Evolutionary conservation across 2,329 filamentous ascomycete genomes (phyloP), one percentile per base, ranked within the genome.

Genomic region (Diaporthe vaccinii): DNA sequence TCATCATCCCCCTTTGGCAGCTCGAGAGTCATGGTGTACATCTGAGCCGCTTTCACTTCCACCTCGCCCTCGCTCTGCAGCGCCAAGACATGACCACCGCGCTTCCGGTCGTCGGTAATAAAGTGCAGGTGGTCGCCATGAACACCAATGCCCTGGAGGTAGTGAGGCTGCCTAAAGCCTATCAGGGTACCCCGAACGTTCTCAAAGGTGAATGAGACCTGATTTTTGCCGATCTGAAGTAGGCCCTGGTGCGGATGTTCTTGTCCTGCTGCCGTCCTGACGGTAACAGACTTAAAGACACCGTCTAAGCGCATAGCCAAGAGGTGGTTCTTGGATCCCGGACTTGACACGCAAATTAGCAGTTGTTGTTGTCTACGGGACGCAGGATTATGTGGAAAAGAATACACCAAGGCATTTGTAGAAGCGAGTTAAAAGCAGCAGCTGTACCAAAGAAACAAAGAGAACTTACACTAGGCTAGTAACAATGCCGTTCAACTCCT

Each of bases 121-220:
- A 83, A 84, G 58, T 84, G 82, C 49, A 84, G 53, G 41, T 84
- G 82, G 34, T 82, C 79, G 2, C 82, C 82, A 3, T 80, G 79
- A 0, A 84, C 80, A 68, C 82, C 82, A 20, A 84, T 78, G 7
- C 82, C 82, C 78, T 81, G 80, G 15, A 80, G 76, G 71, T 81
- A 84, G 34, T 74, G 77, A 3, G 82, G 82, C 65, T 78, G 80
- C 39, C 81, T 65, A 69, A 84, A 84, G 17, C 82, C 82, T 9
- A 83, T 51, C 0, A 83, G 72, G 4, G 81, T 81, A 0, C 82
- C 82, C 41, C 76, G 78, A 1, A 78, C 79, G 0, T 67, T 71
- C 22, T 74, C 73, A 41, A 83, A 82, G 0, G 76, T 80, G 69
- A 82, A 79, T 20, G 75, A 78, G 41, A 78, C 78, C 79, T 84